Percentiles rank a stretch among this genome's conserved stretches.
Evolutionary conservation across 805 yeast genomes (phyloP).

Genomic region (Teunomyces atbi): DNA sequence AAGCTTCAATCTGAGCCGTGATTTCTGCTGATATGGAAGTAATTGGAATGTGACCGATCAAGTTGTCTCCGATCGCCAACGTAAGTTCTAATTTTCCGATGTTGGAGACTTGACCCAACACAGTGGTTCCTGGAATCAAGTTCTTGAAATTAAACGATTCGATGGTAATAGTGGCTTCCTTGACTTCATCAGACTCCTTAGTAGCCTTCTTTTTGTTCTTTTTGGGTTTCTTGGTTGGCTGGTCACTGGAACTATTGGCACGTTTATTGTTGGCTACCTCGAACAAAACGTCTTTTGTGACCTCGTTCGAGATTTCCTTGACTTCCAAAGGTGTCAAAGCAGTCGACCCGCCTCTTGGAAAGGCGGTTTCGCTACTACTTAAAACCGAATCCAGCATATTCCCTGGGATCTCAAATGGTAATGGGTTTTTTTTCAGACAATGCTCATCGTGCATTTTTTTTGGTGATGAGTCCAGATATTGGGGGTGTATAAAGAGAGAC

Average conservation of each 20-base stretch:
- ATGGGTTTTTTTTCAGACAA: conserved; percentile 5
- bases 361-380: conserved; percentile 53
- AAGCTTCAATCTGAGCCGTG: conserved; percentile 53
- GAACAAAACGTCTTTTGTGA: conserved; percentile 80
- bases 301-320: conserved; percentile 91
- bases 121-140: conserved; percentile 66
- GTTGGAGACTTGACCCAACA: conserved; percentile 72
- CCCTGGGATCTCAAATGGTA: background rate
- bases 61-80: conserved; percentile 74
- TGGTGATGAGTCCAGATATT: conserved; percentile 3
- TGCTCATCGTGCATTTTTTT: conserved; percentile 10
- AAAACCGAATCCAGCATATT: conserved; percentile 26
- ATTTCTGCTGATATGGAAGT: conserved; percentile 68
- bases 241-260: conserved; percentile 24
- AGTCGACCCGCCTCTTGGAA: conserved; percentile 96
- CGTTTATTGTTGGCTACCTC: conserved; percentile 47
- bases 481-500: background rate
- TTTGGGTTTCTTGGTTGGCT: conserved; percentile 24
- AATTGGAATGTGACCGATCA: conserved; percentile 75
- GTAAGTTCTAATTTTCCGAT: conserved; percentile 64
- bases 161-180: conserved; percentile 43
- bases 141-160: conserved; percentile 63
- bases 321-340: conserved; percentile 86
- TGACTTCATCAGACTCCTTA: conserved; percentile 24
- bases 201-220: conserved; percentile 12